Base-by-base conservation (phyloP, 148 eudicot species). In the Amaranthus palmeri region DNA sequence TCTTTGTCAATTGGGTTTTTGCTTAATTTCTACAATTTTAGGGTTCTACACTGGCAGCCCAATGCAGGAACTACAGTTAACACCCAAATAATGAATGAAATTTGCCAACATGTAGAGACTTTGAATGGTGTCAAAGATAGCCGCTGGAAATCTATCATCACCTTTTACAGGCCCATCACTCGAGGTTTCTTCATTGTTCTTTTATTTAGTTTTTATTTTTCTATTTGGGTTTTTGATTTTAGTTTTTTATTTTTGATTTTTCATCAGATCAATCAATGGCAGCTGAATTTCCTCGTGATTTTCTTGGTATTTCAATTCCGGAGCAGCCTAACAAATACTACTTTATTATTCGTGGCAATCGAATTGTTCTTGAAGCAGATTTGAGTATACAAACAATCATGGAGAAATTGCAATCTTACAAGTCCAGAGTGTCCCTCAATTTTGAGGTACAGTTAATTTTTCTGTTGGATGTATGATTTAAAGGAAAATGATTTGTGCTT, bases 381-480 rank as follows among this genome's bases (percentile, higher is more conserved):
- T 82, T 82, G 41, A 81, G 81, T 3, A 89, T 95, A 78, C 92
- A 95, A 80, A 72, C 78, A 40, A 95, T 95, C 68, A 91, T 95
- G 98, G 98, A 91, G 66, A 95, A 85, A 73, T 78, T 91, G 77
- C 98, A 95, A 74, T 95, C 98, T 18, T 95, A 95, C 72, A 91
- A 85, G 79, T 76, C 88, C 12, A 87, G 89, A 79, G 90, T 92
- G 50, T 85, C 96, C 7, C 88, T 95, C 45, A 95, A 75, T 82
- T 91, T 89, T 76, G 98, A 95, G 97, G 98, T 93, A 17, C 43
- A 43, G 43, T 54, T 61, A 12, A 25, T 4, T 54, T 61, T 18
- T 18, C 44, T 61, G 41, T 4, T 56, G 8, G 48, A 45, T 45
- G 15, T 53, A 8, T 70, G 53, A 47, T 61, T 18, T 11, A 57